Percentiles rank a stretch among this genome's conserved stretches.
Conservation (phyloP, 208 protist genomes). For the Blastocrithidia nonstop region DNA sequence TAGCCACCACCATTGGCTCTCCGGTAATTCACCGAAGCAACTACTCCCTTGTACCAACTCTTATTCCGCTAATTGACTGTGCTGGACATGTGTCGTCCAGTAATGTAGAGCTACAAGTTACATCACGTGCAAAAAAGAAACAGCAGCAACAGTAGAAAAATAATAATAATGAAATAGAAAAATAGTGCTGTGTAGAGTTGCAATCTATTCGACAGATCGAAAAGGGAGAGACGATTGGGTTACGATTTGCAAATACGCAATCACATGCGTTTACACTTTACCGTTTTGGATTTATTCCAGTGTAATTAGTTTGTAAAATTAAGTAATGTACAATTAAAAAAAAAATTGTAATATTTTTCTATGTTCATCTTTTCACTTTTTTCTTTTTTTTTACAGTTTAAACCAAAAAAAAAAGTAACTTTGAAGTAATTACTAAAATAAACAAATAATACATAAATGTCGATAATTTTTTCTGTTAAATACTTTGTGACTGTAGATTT, state of each 20-base stretch:
- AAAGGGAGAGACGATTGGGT: constrained; percentile 48
- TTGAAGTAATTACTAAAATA: background rate
- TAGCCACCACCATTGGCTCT: constrained; percentile 22
- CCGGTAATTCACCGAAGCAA: constrained; percentile 13
- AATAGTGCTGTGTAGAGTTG: constrained; percentile 51
- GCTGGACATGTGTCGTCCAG: constrained; percentile 34
- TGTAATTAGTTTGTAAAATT: constrained; percentile 7
- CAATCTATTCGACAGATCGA: constrained; percentile 46
- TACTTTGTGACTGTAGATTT: too few species aligned
- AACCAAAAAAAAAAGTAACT: background rate
- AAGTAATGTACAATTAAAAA: background rate
- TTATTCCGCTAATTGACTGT: constrained; percentile 65
- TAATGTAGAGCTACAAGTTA: constrained; percentile 55
- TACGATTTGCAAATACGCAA: constrained; percentile 58
- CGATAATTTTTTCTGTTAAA: too few species aligned
- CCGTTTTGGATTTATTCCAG: constrained; percentile 68
- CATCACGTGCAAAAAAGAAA: too few species aligned
- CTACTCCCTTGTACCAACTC: constrained; percentile 55
- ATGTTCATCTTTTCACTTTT: background rate
- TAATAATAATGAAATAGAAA: constrained; percentile 11
- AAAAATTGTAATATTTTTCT: background rate
- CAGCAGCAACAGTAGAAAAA: too few species aligned
- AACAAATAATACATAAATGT: background rate
- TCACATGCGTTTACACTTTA: constrained; percentile 48
- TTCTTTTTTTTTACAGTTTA: background rate